A percentile compares a stretch with the other conserved stretches of the same genome.
Evolutionary conservation across 768 basidiomycete species (phyloP).

Genomic region (Termitomyces sp.): DNA sequence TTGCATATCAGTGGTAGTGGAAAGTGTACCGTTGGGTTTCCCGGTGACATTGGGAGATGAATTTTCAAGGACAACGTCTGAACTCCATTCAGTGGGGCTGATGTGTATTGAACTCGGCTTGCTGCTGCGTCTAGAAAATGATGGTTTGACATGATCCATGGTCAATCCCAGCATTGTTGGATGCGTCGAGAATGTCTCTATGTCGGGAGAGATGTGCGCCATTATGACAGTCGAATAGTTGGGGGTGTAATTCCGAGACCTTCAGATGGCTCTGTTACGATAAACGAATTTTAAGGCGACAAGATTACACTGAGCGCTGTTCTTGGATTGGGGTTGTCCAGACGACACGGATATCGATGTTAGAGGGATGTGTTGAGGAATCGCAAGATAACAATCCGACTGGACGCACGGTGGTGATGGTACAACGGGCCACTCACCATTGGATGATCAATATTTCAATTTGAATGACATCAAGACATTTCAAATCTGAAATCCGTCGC

Average conservation of each 20-base stretch:
- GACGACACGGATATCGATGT: constrained; percentile 9
- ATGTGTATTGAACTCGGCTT: constrained; percentile 47
- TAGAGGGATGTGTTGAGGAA: not conserved
- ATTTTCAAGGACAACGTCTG: constrained; percentile 42
- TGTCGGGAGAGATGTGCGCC: constrained; percentile 29
- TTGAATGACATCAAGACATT: not conserved
- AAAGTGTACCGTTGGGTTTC: constrained; percentile 21
- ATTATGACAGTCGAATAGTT: constrained; percentile 6
- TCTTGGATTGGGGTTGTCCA: constrained; percentile 14
- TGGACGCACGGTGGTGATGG: constrained; percentile 1
- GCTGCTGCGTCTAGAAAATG: constrained; percentile 41
- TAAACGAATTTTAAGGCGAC: not conserved
- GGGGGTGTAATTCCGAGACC: constrained; percentile 9
- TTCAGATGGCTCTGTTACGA: not conserved
- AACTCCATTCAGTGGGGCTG: constrained; percentile 37
- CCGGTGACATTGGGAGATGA: constrained; percentile 30
- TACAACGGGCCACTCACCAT: not conserved
- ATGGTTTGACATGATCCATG: constrained; percentile 29
- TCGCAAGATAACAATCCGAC: not conserved
- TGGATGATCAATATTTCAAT: not conserved
- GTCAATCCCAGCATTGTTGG: constrained; percentile 34
- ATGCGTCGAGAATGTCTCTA: constrained; percentile 43
- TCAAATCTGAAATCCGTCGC: not conserved
- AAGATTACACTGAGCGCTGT: not conserved
- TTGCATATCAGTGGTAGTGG: constrained; percentile 18